A percentile compares a stretch with the other conserved stretches of the same genome.
Conservation (phyloP, 371 early-diverging fungal genomes). For the Capillidium rhysosporum region DNA sequence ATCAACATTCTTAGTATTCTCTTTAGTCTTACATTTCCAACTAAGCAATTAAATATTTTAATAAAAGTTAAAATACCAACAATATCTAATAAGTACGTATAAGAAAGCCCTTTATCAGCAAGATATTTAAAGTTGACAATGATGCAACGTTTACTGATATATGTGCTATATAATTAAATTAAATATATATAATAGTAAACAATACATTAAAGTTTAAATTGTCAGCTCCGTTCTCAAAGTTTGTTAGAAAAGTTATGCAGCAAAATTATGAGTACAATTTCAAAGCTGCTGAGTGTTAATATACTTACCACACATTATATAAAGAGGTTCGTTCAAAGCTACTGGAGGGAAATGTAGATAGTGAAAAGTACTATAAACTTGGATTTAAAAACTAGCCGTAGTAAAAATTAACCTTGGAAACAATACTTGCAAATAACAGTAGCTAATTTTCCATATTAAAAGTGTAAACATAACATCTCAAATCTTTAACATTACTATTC, state of each 20-base stretch:
- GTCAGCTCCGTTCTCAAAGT: conserved; percentile 55
- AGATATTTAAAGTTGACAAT: conserved; percentile 57
- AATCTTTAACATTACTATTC: conserved; percentile 16
- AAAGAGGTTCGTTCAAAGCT: conserved; percentile 31
- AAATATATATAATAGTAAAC: neutral
- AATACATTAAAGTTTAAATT: conserved; percentile 67
- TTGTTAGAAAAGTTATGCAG: conserved; percentile 56
- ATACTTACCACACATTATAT: conserved; percentile 28
- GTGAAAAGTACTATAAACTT: conserved; percentile 36
- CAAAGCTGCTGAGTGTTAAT: neutral
- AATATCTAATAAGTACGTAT: conserved; percentile 84
- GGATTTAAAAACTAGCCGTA: neutral
- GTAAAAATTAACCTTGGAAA: conserved; percentile 28
- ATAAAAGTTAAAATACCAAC: conserved; percentile 12
- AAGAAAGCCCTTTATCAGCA: conserved; percentile 29
- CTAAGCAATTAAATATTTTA: neutral
- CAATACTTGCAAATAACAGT: conserved; percentile 64
- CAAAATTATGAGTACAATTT: neutral
- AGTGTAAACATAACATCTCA: conserved; percentile 88
- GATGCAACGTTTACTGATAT: conserved; percentile 72
- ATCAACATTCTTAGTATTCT: too few relatives aligned
- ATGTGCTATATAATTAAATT: neutral
- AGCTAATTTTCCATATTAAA: conserved; percentile 51
- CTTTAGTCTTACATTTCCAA: too few relatives aligned
- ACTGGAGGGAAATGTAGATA: conserved; percentile 75